A percentile compares a stretch with the other conserved stretches of the same genome.
Conservation (phyloP, 371 early-diverging fungal species). For the Mucor lusitanicus region DNA sequence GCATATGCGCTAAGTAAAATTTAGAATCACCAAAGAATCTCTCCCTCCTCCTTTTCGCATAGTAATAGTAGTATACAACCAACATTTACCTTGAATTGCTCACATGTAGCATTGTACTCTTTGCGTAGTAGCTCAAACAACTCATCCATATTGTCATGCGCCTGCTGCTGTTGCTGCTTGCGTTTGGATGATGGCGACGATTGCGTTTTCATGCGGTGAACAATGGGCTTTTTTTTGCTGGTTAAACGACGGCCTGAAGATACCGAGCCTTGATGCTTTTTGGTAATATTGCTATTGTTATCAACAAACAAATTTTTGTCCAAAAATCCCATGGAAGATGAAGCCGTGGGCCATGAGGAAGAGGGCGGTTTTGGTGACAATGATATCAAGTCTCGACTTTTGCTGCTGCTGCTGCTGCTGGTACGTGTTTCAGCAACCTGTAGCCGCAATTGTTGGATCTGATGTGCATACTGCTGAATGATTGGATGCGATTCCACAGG, state of each 20-base stretch:
- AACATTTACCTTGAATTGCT: background rate
- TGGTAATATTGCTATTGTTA: background rate
- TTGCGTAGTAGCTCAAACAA: conserved; percentile 3
- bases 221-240: conserved; percentile 7
- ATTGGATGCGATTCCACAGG: conserved; percentile 39
- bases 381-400: background rate
- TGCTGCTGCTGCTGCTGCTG: background rate
- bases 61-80: background rate
- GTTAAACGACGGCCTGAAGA: conserved; percentile 7
- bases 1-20: conserved; percentile 42
- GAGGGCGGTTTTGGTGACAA: background rate
- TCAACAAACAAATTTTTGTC: background rate
- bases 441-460: conserved; percentile 39
- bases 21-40: conserved; percentile 35
- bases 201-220: conserved; percentile 10
- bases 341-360: background rate
- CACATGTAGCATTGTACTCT: background rate
- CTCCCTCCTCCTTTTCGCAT: background rate
- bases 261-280: background rate
- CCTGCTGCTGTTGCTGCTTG: background rate
- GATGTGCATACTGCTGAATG: conserved; percentile 37
- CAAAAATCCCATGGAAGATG: conserved; percentile 3
- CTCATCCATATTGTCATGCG: conserved; percentile 6
- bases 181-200: background rate
- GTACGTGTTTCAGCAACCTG: conserved; percentile 38